Evolutionary conservation across 163 green algal species (phyloP), one percentile per base, ranked within the genome.

Genomic region (Scenedesmus sp.): DNA sequence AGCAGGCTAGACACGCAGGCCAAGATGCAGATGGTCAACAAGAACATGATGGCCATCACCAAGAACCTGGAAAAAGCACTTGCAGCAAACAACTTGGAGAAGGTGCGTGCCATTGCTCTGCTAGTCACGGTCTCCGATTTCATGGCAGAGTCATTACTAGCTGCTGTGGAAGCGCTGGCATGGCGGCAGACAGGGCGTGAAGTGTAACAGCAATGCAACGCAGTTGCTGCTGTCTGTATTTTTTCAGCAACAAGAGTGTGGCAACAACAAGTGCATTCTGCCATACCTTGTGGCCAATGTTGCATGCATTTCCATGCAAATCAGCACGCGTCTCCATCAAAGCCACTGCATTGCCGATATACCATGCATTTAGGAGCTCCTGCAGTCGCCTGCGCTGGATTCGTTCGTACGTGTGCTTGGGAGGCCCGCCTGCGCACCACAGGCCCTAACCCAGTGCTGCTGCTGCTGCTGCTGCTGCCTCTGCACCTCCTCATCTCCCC

Each of bases 31-130:
- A 92, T 94, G 83, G 95, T 99, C 65, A 98, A 96, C 93, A 98
- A 98, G 81, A 98, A 95, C 93, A 99, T 99, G 97, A 93, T 91
- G 5, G 93, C 93, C 89, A 99, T 99, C 81, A 97, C 99, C 24
- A 99, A 99, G 93, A 93, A 94, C 7, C 93, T 99, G 53, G 97
- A 99, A 70, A 95, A 94, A 51, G 96, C 96, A 0, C 92, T 99
- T 18, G 94, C 96, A 33, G 87, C 83, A 61, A 99, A 98, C 95
- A 99, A 99, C 91, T 91, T 99, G 78, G 98, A 99, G 89, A 96
- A 97, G 85, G 85, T 85, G n/a, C 24, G 65, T 40, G 30, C 49
- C 15, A 13, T 13, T 56, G 49, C 49, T 12, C 49, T 56, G 49
- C 13, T 13, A 56, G 49, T 13, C n/a, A n/a, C n/a, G n/a, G n/a